Conservation (phyloP, 495 filamentous ascomycete species). For the Lichenothelia convexa region DNA sequence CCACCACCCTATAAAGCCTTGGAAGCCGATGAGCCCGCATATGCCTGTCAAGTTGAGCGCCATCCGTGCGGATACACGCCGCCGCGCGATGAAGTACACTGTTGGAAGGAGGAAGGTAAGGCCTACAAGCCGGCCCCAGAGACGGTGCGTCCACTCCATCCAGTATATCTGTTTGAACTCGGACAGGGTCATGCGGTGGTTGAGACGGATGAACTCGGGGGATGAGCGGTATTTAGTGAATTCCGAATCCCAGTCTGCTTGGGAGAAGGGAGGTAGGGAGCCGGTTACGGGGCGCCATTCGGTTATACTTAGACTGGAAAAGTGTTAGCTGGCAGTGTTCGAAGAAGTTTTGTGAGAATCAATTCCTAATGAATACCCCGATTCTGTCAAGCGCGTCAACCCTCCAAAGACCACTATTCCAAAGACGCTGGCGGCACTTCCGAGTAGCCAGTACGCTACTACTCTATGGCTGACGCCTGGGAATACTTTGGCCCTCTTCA, state of each 20-base stretch:
- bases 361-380: constrained; percentile 44
- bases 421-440: constrained; percentile 80
- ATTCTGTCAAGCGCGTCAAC: constrained; percentile 84
- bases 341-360: too few species aligned
- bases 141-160: constrained; percentile 96
- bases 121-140: constrained; percentile 90
- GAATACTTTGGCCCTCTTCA: constrained; percentile 24
- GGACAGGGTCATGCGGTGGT: constrained; percentile 72
- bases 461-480: constrained; percentile 51
- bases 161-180: constrained; percentile 98
- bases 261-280: constrained; percentile 63
- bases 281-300: constrained; percentile 98
- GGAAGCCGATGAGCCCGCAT: constrained; percentile 75
- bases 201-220: constrained; percentile 79
- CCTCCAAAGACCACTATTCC: constrained; percentile 94
- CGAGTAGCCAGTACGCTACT: constrained; percentile 85
- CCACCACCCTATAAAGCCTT: constrained; percentile 95
- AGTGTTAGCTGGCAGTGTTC: constrained; percentile 9
- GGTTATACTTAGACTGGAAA: constrained; percentile 77
- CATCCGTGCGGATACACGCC: constrained; percentile 63
- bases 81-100: constrained; percentile 68
- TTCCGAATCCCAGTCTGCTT: constrained; percentile 68
- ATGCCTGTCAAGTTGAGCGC: constrained; percentile 64
- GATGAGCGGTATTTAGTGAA: constrained; percentile 81
- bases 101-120: constrained; percentile 76